Base-by-base conservation (phyloP, 2,329 filamentous ascomycete genomes). In the Leptographium wingfieldii region DNA sequence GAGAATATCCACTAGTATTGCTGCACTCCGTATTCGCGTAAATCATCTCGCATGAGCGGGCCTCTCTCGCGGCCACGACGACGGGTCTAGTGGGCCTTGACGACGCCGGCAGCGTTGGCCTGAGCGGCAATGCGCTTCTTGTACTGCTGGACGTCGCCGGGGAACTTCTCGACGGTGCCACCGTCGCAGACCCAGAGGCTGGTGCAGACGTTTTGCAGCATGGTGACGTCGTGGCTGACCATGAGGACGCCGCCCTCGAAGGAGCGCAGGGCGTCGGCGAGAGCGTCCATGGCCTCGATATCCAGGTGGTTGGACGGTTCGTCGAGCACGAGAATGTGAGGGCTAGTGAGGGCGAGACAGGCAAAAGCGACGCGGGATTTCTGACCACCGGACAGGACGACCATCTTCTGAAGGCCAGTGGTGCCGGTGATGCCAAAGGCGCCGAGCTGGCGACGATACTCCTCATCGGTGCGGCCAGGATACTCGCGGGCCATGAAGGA, bases 221-320 rank as follows among this genome's bases (percentile, higher is more conserved):
- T 96, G 1, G 94, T 97, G 59, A 99, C 94, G 71, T 99, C 94
- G 87, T 99, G 94, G 69, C 89, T 95, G 60, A 99, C 94, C 91
- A 99, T 97, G 68, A 99, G 77, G 60, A 99, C 92, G 72, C 94
- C 94, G 63, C 94, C 94, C 75, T 95, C 82, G 76, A 97, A 99
- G 65, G 86, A 83, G 66, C 84, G 81, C 66, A 99, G 78, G 19
- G 94, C 94, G 35, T 87, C 84, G 5, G 90, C 86, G 58, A 99
- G 78, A 12, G 94, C 92, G 72, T 99, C 94, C 94, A 99, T 96
- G 65, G 94, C 94, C 73, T 99, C 94, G 67, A 99, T 97, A 83
- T 99, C 94, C 68, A 99, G 78, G 74, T 99, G 94, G 78, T 99
- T 99, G 65, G 90, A 96, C 71, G 94, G 94, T 74, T 99, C 94